phyloP scores from a whole-genome alignment of 345 rosid species.

The Moringa oleifera region DNA sequence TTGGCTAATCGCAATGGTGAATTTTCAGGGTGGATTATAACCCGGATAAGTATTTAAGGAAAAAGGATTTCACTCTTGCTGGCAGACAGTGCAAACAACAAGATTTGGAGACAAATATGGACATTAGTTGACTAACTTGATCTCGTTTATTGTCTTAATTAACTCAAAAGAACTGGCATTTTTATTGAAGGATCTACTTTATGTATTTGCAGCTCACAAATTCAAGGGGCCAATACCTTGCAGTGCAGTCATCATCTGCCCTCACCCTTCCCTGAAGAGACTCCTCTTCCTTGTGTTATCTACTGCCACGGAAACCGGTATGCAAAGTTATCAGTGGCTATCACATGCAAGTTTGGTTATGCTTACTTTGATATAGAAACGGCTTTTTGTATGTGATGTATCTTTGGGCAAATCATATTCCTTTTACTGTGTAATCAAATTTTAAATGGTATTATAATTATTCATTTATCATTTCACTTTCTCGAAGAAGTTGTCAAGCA shows the following conservation, averaged over 20 bases:
- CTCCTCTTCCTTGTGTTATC: conserved; percentile 89
- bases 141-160: background rate
- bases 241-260: conserved; percentile 88
- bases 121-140: conserved; percentile 9
- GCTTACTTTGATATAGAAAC: conserved; percentile 1
- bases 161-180: background rate
- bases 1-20: conserved; percentile 8
- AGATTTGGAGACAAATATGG: conserved; percentile 94
- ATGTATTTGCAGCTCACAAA: conserved; percentile 68
- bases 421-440: background rate
- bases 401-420: no score
- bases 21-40: conserved; percentile 77
- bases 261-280: conserved; percentile 51
- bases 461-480: background rate
- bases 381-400: background rate
- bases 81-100: conserved; percentile 78
- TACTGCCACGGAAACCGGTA: conserved; percentile 99
- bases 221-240: conserved; percentile 67
- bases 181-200: conserved; percentile 11
- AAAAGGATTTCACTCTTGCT: conserved; percentile 71
- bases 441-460: background rate
- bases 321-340: background rate
- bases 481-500: conserved; percentile 1
- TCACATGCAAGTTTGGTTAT: conserved; percentile 7
- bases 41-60: conserved; percentile 91